Conservation (phyloP, 1,284 basidiomycete genomes). For the Hymenochaete sp. region DNA sequence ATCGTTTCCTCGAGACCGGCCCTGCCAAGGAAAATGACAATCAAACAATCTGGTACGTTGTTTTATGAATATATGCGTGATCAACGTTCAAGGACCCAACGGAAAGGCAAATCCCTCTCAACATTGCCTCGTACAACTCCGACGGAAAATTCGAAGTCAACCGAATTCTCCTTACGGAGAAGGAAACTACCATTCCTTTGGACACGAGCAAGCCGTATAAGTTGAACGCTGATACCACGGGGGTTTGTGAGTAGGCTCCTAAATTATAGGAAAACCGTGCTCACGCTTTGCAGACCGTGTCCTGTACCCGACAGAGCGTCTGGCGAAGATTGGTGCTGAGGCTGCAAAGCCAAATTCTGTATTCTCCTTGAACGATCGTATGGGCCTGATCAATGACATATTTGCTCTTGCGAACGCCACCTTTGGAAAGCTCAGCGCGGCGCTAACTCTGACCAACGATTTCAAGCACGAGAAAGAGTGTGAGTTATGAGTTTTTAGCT, state of each 20-base stretch:
- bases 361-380: conserved; percentile 79
- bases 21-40: conserved; percentile 76
- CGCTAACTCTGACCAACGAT: conserved; percentile 62
- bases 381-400: conserved; percentile 79
- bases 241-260: conserved; percentile 62
- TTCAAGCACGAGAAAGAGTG: conserved; percentile 71
- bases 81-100: neutral
- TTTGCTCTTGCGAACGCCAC: conserved; percentile 78
- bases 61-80: neutral
- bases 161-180: conserved; percentile 59
- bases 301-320: conserved; percentile 75
- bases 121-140: conserved; percentile 56
- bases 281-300: conserved; percentile 58
- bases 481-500: conserved; percentile 32
- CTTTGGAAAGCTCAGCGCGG: conserved; percentile 66
- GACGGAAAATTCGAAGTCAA: conserved; percentile 57
- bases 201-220: conserved; percentile 72
- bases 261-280: neutral
- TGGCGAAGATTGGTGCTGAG: conserved; percentile 73
- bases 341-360: conserved; percentile 56
- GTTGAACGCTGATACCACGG: conserved; percentile 83
- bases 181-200: conserved; percentile 62
- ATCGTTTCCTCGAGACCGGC: conserved; percentile 88
- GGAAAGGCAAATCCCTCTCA: conserved; percentile 71
- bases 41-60: conserved; percentile 74